A percentile compares a stretch with the other conserved stretches of the same genome.
Conservation (phyloP, 768 basidiomycete species). For the Cyclocybe cylindracea region DNA sequence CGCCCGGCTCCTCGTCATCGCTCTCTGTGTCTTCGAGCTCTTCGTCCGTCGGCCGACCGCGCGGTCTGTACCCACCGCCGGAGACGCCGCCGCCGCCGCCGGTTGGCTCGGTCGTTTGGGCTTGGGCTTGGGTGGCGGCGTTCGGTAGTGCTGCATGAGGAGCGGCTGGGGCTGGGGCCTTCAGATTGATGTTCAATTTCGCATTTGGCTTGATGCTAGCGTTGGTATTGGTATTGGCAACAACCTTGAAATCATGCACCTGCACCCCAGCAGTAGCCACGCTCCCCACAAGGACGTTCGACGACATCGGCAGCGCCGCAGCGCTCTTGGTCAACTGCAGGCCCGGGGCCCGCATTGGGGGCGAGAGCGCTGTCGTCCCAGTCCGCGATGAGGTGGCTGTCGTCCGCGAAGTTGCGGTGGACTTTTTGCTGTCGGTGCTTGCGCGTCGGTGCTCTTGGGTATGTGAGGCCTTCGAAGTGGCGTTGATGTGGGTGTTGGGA, state of each 20-base stretch:
- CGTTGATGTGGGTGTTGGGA: background rate
- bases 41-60: constrained; percentile 61
- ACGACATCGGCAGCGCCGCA: constrained; percentile 60
- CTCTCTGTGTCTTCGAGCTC: constrained; percentile 68
- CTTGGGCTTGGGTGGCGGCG: too few relatives aligned
- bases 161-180: too few relatives aligned
- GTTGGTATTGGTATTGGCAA: too few relatives aligned
- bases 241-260: too few relatives aligned
- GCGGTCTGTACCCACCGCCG: constrained; percentile 56
- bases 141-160: too few relatives aligned
- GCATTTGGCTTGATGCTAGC: too few relatives aligned
- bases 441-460: too few relatives aligned
- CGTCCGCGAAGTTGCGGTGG: background rate
- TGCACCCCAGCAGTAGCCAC: background rate
- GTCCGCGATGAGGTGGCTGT: too few relatives aligned
- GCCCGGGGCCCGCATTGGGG: constrained; percentile 17
- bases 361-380: constrained; percentile 6
- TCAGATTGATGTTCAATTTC: too few relatives aligned
- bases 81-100: constrained; percentile 4
- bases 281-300: constrained; percentile 33
- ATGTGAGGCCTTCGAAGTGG: too few relatives aligned
- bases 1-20: constrained; percentile 47
- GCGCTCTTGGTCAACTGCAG: constrained; percentile 50
- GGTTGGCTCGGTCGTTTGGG: background rate
- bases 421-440: too few relatives aligned